Evolutionary conservation across 148 eudicot species (phyloP), one percentile per base, ranked within the genome.

Genomic region (Rhododendron vialii): DNA sequence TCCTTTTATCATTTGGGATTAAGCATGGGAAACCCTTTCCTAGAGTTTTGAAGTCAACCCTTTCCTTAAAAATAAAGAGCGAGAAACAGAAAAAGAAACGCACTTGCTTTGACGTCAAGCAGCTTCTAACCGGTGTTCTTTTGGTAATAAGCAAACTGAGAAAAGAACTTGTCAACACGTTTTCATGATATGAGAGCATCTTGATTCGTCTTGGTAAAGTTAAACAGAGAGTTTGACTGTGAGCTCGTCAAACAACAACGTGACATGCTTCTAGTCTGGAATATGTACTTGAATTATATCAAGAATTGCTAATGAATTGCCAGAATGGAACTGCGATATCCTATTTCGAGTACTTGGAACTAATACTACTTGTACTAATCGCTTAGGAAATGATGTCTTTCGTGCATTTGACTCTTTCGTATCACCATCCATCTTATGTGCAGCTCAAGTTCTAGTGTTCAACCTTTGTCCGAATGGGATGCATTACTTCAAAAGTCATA

Each of bases 401-500:
- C 17, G 1, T 78, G 81, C 2, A 10, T 78, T 24, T 78, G 30
- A 41, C 24, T 78, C 28, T 78, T 20, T 3, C 22, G 12, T 35
- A 8, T 20, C 22, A 78, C 81, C 26, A 78, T 78, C 81, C 30
- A 18, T 45, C 14, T 78, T 18, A 51, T 81, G 38, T 53, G 84
- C 84, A 82, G 84, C 83, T 17, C 65, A 33, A 81, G 67, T 24
- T 28, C 83, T 33, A 55, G 45, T 26, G 65, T 85, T 77, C 43
- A 80, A 65, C 65, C 28, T 30, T 48, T 65, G 36, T 67, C 51
- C 24, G 20, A 86, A 88, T 88, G 90, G 90, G 90, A 50, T 88
- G 90, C 90, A 86, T 88, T 83, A 47, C 86, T 26, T 88, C 90
- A 15, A 88, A 88, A 81, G 28, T 87, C n/a, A 13, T 88, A 22